These are phyloP conservation scores for Homolaphlyctis polyrhiza DNA, from an alignment of 371 early-diverging fungal species.

Conservation along the genomic window DNA sequence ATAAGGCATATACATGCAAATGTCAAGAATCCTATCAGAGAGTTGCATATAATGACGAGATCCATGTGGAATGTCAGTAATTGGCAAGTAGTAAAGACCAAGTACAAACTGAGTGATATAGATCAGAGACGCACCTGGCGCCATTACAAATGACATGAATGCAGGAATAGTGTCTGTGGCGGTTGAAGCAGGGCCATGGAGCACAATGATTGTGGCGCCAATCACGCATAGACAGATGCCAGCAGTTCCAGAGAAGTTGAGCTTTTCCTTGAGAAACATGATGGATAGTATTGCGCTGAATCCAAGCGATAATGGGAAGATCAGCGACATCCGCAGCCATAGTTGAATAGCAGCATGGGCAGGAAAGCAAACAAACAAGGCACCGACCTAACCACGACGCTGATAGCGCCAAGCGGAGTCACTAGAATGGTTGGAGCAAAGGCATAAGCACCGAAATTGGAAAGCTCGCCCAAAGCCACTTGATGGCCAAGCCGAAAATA, in stretches of 20 bases:
- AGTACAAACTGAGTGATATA: not conserved
- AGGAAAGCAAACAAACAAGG: too few relatives aligned
- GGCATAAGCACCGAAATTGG: constrained; percentile 93
- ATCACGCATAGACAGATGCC: constrained; percentile 48
- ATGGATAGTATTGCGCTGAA: constrained; percentile 41
- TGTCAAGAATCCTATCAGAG: constrained; percentile 71
- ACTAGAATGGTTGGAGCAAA: constrained; percentile 93
- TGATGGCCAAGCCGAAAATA: constrained; percentile 1
- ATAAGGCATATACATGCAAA: constrained; percentile 26
- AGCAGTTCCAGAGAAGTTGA: constrained; percentile 41
- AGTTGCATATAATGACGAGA: constrained; percentile 87
- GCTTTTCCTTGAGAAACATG: constrained; percentile 41
- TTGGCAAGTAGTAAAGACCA: constrained; percentile 6
- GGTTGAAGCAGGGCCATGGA: constrained; percentile 47
- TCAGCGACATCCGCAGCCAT: too few relatives aligned
- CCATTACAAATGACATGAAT: constrained; percentile 27
- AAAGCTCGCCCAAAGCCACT: constrained; percentile 86
- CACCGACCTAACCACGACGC: constrained; percentile 72
- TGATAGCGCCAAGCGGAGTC: constrained; percentile 85
- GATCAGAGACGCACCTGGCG: constrained; percentile 22
- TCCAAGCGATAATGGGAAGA: too few relatives aligned
- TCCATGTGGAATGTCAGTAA: constrained; percentile 45
- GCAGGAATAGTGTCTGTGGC: constrained; percentile 31
- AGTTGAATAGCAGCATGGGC: too few relatives aligned
- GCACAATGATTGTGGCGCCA: constrained; percentile 47